Conservation (phyloP, 1,139 yeast species). For the Hyphopichia khmerensis region DNA sequence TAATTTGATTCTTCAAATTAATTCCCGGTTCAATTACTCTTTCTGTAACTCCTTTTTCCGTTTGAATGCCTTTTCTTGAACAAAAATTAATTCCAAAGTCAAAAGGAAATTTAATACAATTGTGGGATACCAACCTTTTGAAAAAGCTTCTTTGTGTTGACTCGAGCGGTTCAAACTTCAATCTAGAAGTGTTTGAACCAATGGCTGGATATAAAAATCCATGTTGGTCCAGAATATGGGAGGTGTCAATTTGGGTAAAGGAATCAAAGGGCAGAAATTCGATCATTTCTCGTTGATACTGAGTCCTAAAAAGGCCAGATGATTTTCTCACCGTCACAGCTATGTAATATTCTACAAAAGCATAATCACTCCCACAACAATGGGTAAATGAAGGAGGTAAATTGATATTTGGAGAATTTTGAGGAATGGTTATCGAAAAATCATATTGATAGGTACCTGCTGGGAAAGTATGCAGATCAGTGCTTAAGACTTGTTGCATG, state of each 20-base stretch:
- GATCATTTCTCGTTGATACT: too few relatives aligned
- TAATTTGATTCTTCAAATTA: neutral
- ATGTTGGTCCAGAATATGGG: neutral
- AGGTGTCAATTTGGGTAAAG: too few relatives aligned
- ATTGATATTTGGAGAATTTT: neutral
- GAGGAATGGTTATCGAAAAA: neutral
- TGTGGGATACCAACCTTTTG: neutral
- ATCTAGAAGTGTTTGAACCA: neutral
- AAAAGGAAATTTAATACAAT: neutral
- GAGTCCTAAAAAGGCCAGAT: too few relatives aligned
- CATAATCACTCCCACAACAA: too few relatives aligned
- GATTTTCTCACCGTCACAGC: too few relatives aligned
- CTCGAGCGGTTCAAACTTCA: neutral
- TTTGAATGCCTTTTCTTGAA: neutral
- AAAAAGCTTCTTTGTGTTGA: neutral
- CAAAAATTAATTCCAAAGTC: neutral
- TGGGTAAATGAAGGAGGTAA: neutral
- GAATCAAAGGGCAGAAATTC: too few relatives aligned
- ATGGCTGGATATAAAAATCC: neutral
- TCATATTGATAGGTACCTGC: neutral
- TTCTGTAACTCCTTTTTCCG: neutral
- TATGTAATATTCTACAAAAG: too few relatives aligned
- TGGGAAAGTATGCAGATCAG: too few relatives aligned
- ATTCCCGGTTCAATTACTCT: neutral
- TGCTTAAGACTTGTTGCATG: too few relatives aligned